phyloP scores from a whole-genome alignment of 1,284 basidiomycete species.

The Uromyces viciae-fabae region DNA sequence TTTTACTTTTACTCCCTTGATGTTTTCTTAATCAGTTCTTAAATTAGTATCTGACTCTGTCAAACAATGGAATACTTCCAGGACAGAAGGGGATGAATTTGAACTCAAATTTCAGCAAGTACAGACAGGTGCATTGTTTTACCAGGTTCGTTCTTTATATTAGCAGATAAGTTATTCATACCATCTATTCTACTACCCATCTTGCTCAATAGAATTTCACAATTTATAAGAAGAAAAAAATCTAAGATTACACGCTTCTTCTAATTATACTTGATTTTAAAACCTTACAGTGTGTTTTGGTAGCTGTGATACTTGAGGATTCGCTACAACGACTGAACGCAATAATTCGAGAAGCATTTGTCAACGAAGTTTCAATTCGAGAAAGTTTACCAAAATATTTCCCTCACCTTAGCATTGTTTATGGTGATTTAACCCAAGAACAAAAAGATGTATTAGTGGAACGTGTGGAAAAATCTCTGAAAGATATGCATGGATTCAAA shows the following conservation, averaged over 20 bases:
- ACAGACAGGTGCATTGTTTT: slow-evolving; percentile 24
- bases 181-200: neutral
- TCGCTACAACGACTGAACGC: neutral
- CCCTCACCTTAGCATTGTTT: slow-evolving; percentile 39
- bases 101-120: slow-evolving; percentile 26
- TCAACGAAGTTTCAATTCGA: neutral
- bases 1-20: no score
- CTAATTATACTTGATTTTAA: neutral
- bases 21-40: no score
- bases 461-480: neutral
- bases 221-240: neutral
- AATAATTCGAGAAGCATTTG: slow-evolving; percentile 1
- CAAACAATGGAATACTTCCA: slow-evolving; percentile 3
- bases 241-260: neutral
- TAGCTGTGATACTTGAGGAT: slow-evolving; percentile 1
- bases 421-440: slow-evolving; percentile 14
- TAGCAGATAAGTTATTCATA: no score
- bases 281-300: slow-evolving; percentile 34
- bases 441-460: slow-evolving; percentile 10
- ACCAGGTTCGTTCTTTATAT: slow-evolving; percentile 3
- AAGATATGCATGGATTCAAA: slow-evolving; percentile 7
- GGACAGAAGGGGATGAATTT: neutral
- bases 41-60: slow-evolving; percentile 10
- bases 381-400: neutral
- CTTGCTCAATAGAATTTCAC: no score